Base-by-base conservation (phyloP, 2,329 filamentous ascomycete genomes). In the Scolecobasidium constrictum region DNA sequence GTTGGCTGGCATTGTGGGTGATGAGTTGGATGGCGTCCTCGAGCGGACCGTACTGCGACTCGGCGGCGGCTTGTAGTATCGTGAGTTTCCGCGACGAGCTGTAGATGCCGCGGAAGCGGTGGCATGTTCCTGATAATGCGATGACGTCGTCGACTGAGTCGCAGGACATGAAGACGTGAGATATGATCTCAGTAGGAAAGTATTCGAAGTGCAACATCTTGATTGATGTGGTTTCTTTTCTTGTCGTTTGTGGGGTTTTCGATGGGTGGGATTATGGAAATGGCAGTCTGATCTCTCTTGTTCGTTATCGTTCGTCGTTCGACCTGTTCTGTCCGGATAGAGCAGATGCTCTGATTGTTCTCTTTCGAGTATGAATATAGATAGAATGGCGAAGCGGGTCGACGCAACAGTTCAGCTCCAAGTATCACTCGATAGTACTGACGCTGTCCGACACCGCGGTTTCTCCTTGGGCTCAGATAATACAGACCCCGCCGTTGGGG, bases 1-100 rank as follows among this genome's bases (percentile, higher is more conserved):
- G 67, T 52, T 80, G 75, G 46, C 68, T 75, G 33, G 67, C 60
- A 49, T 80, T 79, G 53, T 77, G 71, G 15, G 75, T 79, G 28
- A 78, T 60, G 15, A 80, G 59, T 52, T 78, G 75, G 44, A 73
- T 65, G 46, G 75, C 68, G 53, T 78, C 75, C 44, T 72, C 52
- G 12, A 78, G 55, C 2, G 76, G 76, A 0, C 76, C 75, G 49
- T 70, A 75, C 52, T 79, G 71, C 22, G 59, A 54, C 52, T 78
- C 71, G 19, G 70, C 71, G 19, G 67, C 72, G 40, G 61, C 53
- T 46, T 67, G 64, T 42, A 80, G 66, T 42, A 78, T 73, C 40
- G 64, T 52, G 15, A 78, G 61, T 49, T 71, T 71, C 52, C 71
- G 71, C 37, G 71, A 72, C 9, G 67, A 68, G 15, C 64, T 56